Percentiles rank a stretch among this genome's conserved stretches.
These are phyloP conservation scores for Phytophthora meadii DNA, from an alignment of 352 stramenopile species.

Conservation along the genomic window DNA sequence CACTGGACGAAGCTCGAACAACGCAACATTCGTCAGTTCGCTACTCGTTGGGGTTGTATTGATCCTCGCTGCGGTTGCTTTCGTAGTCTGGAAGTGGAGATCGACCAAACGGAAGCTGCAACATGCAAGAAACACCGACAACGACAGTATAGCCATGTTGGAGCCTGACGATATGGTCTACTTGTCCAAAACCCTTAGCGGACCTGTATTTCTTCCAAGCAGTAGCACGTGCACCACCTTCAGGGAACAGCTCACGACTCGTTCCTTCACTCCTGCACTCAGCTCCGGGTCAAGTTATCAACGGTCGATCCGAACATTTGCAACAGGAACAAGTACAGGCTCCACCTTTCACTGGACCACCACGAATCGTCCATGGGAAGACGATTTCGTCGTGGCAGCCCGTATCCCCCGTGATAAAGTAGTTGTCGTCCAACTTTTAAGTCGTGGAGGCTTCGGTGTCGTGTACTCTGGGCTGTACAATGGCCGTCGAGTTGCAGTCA, in stretches of 20 bases:
- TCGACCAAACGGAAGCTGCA: conserved; percentile 20
- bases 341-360: conserved; percentile 15
- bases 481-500: conserved; percentile 49
- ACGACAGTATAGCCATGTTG: conserved; percentile 39
- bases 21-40: conserved; percentile 8
- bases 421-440: conserved; percentile 36
- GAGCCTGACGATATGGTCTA: conserved; percentile 33
- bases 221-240: conserved; percentile 36
- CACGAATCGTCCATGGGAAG: conserved; percentile 39
- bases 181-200: conserved; percentile 30
- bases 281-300: conserved; percentile 28
- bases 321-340: conserved; percentile 11
- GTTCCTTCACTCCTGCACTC: conserved; percentile 25
- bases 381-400: conserved; percentile 48
- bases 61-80: conserved; percentile 14
- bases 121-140: conserved; percentile 9
- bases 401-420: conserved; percentile 56
- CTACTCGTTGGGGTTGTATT: conserved; percentile 11
- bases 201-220: conserved; percentile 27
- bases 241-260: conserved; percentile 22
- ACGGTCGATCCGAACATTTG: conserved; percentile 17
- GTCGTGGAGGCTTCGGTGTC: conserved; percentile 51
- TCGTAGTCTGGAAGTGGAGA: conserved; percentile 31
- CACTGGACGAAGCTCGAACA: not conserved
- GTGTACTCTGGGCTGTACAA: conserved; percentile 54